A percentile compares a stretch with the other conserved stretches of the same genome.
Evolutionary conservation across 2,329 filamentous ascomycete genomes (phyloP).

Genomic region (Diaporthe vexans): DNA sequence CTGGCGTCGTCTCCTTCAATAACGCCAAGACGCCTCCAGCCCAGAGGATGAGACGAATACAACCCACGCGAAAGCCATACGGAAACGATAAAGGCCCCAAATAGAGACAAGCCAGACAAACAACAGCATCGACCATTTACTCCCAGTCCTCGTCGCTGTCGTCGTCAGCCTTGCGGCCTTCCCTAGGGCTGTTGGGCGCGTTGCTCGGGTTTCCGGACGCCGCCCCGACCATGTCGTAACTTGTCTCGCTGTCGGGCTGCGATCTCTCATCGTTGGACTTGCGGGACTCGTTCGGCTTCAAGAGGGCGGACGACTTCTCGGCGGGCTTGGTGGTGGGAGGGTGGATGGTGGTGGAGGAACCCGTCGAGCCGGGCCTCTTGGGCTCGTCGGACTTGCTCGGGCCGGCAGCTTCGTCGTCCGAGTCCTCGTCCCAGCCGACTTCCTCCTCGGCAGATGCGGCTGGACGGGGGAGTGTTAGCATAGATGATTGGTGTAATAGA

Average conservation of each 20-base stretch:
- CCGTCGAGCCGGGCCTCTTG: constrained; percentile 62
- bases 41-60: constrained; percentile 9
- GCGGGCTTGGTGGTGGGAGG: constrained; percentile 53
- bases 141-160: constrained; percentile 86
- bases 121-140: constrained; percentile 53
- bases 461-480: constrained; percentile 52
- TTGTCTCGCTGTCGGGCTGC: constrained; percentile 92
- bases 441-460: constrained; percentile 81
- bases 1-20: constrained; percentile 21
- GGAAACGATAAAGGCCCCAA: neutral
- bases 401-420: constrained; percentile 52
- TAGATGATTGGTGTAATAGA: constrained; percentile 33
- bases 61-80: neutral
- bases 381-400: constrained; percentile 47
- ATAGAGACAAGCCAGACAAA: neutral
- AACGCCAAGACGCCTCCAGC: constrained; percentile 30
- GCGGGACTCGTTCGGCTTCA: constrained; percentile 76
- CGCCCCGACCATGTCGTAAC: constrained; percentile 92
- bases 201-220: constrained; percentile 83
- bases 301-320: constrained; percentile 52
- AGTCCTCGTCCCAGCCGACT: constrained; percentile 75
- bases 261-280: constrained; percentile 91
- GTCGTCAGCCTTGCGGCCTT: constrained; percentile 63
- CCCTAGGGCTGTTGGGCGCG: constrained; percentile 77
- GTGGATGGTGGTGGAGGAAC: constrained; percentile 73